Conservation (phyloP, 2,329 filamentous ascomycete species). For the Pestalotiopsis sp. region DNA sequence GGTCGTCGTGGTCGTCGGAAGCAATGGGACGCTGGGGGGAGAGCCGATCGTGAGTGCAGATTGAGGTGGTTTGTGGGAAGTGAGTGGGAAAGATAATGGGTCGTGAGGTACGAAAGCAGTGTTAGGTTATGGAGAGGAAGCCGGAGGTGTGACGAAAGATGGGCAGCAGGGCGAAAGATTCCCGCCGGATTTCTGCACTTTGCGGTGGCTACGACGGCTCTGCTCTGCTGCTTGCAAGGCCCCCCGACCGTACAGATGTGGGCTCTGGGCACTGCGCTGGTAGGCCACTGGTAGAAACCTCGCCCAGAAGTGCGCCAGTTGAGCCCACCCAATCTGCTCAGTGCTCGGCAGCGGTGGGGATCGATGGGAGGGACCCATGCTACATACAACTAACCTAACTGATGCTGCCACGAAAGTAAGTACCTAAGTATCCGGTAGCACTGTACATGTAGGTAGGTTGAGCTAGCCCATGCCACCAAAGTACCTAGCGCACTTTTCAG, state of each 20-base stretch:
- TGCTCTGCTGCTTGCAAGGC: background rate
- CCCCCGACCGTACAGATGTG: background rate
- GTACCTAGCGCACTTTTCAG: background rate
- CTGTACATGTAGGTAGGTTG: background rate
- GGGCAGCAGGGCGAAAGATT: constrained; percentile 5
- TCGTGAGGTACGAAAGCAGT: background rate
- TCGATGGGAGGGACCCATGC: background rate
- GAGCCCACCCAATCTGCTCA: background rate
- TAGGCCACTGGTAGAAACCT: background rate
- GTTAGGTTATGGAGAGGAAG: background rate
- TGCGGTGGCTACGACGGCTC: background rate
- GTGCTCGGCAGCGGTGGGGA: background rate
- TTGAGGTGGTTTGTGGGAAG: background rate
- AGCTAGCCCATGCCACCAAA: background rate
- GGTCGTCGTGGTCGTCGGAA: background rate
- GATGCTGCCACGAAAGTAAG: background rate
- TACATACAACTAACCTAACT: background rate
- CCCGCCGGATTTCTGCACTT: background rate
- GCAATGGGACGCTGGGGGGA: background rate
- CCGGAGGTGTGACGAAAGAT: constrained; percentile 8
- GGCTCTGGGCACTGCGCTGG: background rate
- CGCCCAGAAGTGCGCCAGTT: background rate
- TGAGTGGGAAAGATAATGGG: background rate
- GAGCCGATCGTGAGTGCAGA: background rate
- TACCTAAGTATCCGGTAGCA: background rate